A percentile compares a stretch with the other conserved stretches of the same genome.
Evolutionary conservation across 1,284 basidiomycete species (phyloP).

Genomic region (Trametes sp.): DNA sequence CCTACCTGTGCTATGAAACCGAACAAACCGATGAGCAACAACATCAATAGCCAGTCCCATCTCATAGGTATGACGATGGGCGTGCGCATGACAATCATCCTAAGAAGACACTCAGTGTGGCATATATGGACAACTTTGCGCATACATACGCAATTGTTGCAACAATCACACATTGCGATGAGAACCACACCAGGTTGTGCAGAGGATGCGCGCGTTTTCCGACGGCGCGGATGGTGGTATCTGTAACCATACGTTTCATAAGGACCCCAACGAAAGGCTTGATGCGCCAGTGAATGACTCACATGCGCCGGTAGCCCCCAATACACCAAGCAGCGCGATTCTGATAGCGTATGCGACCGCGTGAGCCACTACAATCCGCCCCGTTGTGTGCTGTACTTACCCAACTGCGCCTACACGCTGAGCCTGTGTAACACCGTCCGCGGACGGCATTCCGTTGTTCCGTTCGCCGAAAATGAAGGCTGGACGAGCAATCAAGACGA

Average conservation of each 20-base stretch:
- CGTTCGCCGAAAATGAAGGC: conserved; percentile 42
- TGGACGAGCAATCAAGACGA: conserved; percentile 58
- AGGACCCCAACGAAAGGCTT: too few relatives aligned
- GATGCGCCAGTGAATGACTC: conserved; percentile 35
- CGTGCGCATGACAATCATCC: conserved; percentile 52
- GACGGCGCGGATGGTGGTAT: conserved; percentile 72
- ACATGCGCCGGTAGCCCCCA: conserved; percentile 70
- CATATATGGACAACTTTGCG: background rate
- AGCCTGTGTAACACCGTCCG: conserved; percentile 37
- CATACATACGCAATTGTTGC: conserved; percentile 55
- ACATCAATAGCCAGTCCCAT: conserved; percentile 53
- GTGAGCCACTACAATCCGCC: background rate
- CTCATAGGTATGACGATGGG: conserved; percentile 56
- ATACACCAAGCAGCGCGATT: conserved; percentile 62
- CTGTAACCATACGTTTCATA: conserved; percentile 44
- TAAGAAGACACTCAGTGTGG: conserved; percentile 29
- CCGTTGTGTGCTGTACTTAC: conserved; percentile 29
- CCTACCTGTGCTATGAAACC: conserved; percentile 66
- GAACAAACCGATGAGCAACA: conserved; percentile 59
- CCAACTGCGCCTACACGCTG: conserved; percentile 49
- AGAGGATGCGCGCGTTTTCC: conserved; percentile 78
- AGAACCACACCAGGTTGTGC: conserved; percentile 77
- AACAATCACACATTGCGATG: conserved; percentile 65
- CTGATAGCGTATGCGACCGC: conserved; percentile 40
- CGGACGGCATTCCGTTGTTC: conserved; percentile 13